Evolutionary conservation across 805 yeast species (phyloP).

Genomic region (Kluyveromyces siamensis): DNA sequence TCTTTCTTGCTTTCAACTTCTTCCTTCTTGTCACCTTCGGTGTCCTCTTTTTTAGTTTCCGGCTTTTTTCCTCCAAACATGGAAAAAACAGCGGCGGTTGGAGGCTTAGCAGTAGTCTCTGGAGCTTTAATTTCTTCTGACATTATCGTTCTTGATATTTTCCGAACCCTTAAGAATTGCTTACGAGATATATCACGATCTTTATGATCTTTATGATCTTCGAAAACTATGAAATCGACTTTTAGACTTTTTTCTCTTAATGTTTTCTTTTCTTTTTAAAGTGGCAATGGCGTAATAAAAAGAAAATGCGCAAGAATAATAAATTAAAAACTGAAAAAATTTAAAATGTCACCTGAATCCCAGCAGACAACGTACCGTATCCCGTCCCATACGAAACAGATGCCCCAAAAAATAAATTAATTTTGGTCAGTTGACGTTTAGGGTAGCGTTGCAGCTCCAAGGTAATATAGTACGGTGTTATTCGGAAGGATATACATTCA

Average conservation of each 20-base stretch:
- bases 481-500: not conserved
- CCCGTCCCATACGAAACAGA: too few species aligned
- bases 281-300: not conserved
- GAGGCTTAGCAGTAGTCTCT: conserved; percentile 37
- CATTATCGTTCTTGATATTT: conserved; percentile 9
- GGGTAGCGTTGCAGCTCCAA: not conserved
- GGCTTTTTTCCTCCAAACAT: conserved; percentile 91
- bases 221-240: not conserved
- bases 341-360: not conserved
- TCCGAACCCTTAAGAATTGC: not conserved
- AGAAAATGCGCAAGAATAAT: not conserved
- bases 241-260: not conserved
- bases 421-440: not conserved
- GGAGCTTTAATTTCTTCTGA: conserved; percentile 12
- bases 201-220: too few species aligned
- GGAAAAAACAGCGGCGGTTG: conserved; percentile 77
- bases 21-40: conserved; percentile 22
- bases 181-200: not conserved
- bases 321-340: too few species aligned
- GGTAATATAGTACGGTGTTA: not conserved
- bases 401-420: not conserved
- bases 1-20: conserved; percentile 21
- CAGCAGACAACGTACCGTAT: not conserved
- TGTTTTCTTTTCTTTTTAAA: not conserved
- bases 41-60: conserved; percentile 41